These are phyloP conservation scores for Lumnitzera racemosa DNA, from an alignment of 345 rosid genomes.

Conservation along the genomic window DNA sequence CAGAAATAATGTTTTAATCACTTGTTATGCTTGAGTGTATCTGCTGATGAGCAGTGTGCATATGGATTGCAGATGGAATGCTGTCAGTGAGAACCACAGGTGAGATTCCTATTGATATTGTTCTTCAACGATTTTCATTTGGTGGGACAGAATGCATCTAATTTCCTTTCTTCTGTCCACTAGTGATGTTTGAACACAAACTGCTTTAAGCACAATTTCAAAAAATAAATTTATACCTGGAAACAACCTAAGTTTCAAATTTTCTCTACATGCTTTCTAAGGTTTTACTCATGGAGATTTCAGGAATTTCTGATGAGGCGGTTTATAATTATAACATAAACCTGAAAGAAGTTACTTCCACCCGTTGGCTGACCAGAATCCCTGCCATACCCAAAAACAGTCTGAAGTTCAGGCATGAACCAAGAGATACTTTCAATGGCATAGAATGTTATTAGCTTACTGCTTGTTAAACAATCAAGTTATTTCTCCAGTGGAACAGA, in stretches of 20 bases:
- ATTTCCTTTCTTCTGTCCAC: too few species aligned
- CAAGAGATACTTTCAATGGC: neutral
- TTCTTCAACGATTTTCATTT: neutral
- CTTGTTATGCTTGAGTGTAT: neutral
- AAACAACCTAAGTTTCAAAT: neutral
- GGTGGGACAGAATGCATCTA: too few species aligned
- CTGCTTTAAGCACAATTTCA: too few species aligned
- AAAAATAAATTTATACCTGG: too few species aligned
- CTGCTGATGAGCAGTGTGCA: neutral
- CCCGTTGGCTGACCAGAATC: slow-evolving; percentile 39
- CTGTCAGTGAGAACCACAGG: slow-evolving; percentile 70
- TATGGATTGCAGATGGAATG: slow-evolving; percentile 59
- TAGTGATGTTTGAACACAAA: too few species aligned
- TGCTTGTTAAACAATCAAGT: neutral
- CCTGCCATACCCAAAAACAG: slow-evolving; percentile 75
- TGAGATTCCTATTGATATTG: slow-evolving; percentile 22
- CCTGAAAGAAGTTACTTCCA: slow-evolving; percentile 36
- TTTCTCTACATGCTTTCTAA: neutral
- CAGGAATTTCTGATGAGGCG: slow-evolving; percentile 57
- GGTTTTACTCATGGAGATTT: slow-evolving; percentile 5
- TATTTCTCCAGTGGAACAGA: slow-evolving; percentile 65
- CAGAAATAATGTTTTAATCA: too few species aligned
- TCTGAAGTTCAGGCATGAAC: slow-evolving; percentile 58
- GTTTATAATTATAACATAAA: slow-evolving; percentile 47
- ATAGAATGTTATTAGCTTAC: slow-evolving; percentile 5